phyloP scores from a whole-genome alignment of 169 alveolate species.

The Eimeria praecox region DNA sequence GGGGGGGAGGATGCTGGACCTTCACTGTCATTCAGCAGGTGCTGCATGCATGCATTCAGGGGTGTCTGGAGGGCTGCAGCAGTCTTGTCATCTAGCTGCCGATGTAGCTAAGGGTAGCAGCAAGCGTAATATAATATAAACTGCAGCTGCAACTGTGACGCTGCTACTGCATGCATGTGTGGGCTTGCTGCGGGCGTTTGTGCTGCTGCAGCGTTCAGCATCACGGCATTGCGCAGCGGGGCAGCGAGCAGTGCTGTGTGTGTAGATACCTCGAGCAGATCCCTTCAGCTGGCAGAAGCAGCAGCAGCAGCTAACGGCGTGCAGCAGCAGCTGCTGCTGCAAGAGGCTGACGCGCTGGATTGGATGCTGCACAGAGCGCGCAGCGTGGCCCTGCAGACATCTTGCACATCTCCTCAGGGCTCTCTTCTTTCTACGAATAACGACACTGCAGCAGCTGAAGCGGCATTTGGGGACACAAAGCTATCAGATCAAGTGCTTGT shows the following conservation, averaged over 20 bases:
- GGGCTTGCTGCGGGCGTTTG: conserved; percentile 10
- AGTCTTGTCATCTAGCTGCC: neutral
- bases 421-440: neutral
- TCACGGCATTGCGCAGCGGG: conserved; percentile 37
- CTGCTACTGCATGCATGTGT: neutral
- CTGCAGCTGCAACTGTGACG: neutral
- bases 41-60: conserved; percentile 22
- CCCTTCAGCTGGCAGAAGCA: conserved; percentile 46
- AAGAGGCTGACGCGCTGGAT: conserved; percentile 56
- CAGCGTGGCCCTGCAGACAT: neutral
- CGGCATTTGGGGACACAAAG: neutral
- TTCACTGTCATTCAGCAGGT: conserved; percentile 73
- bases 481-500: neutral
- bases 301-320: conserved; percentile 50
- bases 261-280: conserved; percentile 11
- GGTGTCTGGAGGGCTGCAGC: too few species aligned
- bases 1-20: conserved; percentile 60
- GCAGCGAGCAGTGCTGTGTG: conserved; percentile 7
- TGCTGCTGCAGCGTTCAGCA: conserved; percentile 67
- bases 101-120: neutral
- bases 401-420: neutral
- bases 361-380: conserved; percentile 6
- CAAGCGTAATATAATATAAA: too few species aligned
- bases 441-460: neutral
- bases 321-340: conserved; percentile 69